phyloP scores from a whole-genome alignment of 2,329 filamentous ascomycete species.

The Teratosphaeriaceae sp. region DNA sequence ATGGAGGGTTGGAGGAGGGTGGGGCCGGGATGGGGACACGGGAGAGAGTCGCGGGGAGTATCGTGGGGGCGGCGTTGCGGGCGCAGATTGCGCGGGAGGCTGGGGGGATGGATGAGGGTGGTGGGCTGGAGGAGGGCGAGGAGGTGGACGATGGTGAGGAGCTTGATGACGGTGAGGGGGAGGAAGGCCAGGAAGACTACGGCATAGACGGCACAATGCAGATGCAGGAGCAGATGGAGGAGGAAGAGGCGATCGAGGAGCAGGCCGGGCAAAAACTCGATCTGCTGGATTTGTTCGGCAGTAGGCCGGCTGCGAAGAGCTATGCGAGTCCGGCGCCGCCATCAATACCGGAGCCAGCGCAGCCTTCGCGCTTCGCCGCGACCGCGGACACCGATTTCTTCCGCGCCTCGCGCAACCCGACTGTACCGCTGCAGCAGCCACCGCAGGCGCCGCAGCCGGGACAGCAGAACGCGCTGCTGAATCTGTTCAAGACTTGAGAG shows the following conservation, averaged over 20 bases:
- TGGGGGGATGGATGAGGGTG: background rate
- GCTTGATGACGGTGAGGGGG: no score
- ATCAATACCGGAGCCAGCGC: conserved; percentile 1
- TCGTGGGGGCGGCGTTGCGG: conserved; percentile 48
- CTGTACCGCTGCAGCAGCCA: conserved; percentile 7
- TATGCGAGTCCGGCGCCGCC: conserved; percentile 1
- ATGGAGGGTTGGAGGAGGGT: conserved; percentile 43
- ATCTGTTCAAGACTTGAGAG: conserved; percentile 20
- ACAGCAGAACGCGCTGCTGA: conserved; percentile 19
- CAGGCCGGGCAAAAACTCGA: conserved; percentile 15
- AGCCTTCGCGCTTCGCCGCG: conserved; percentile 11
- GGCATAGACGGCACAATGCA: conserved; percentile 6
- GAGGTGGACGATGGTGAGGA: conserved; percentile 1
- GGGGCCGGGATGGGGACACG: conserved; percentile 32
- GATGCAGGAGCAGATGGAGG: conserved; percentile 6
- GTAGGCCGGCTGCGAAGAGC: conserved; percentile 5
- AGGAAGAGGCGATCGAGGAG: conserved; percentile 8
- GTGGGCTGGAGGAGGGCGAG: background rate
- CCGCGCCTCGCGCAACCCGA: conserved; percentile 10
- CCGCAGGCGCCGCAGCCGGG: conserved; percentile 6
- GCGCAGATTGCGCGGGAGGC: conserved; percentile 30
- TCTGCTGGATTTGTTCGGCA: conserved; percentile 19
- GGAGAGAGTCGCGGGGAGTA: conserved; percentile 46
- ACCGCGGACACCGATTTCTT: conserved; percentile 23
- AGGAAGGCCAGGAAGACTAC: no score